A percentile compares a stretch with the other conserved stretches of the same genome.
Conservation (phyloP, 2,329 filamentous ascomycete genomes). For the Beauveria bassiana region DNA sequence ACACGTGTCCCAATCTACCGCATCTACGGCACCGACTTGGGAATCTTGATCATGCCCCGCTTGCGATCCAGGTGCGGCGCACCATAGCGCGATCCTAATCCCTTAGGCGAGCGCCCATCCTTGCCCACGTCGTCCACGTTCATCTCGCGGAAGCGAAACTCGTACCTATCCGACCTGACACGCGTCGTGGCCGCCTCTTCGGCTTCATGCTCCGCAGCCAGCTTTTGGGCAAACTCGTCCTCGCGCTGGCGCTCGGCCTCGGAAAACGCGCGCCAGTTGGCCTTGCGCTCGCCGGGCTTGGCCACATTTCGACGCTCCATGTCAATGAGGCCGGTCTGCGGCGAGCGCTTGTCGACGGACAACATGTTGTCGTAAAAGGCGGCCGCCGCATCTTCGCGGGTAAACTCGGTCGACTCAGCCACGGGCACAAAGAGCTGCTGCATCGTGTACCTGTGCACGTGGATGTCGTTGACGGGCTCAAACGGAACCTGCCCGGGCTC, state of each 20-base stretch:
- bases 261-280: slow-evolving; percentile 34
- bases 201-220: slow-evolving; percentile 24
- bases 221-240: slow-evolving; percentile 28
- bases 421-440: slow-evolving; percentile 59
- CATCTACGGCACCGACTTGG: slow-evolving; percentile 48
- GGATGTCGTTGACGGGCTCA: slow-evolving; percentile 57
- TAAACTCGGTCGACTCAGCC: slow-evolving; percentile 55
- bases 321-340: slow-evolving; percentile 52
- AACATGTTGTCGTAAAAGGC: slow-evolving; percentile 55
- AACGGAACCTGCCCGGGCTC: slow-evolving; percentile 37
- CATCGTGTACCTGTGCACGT: slow-evolving; percentile 53
- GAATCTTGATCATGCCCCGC: slow-evolving; percentile 60
- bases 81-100: slow-evolving; percentile 57
- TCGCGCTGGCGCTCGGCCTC: slow-evolving; percentile 36
- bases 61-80: slow-evolving; percentile 54
- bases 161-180: slow-evolving; percentile 45
- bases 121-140: slow-evolving; percentile 49
- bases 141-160: slow-evolving; percentile 56
- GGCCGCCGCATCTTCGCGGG: slow-evolving; percentile 56
- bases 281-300: slow-evolving; percentile 33
- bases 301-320: slow-evolving; percentile 34
- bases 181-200: slow-evolving; percentile 35
- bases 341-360: slow-evolving; percentile 52
- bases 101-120: slow-evolving; percentile 42
- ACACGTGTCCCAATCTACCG: neutral